Evolutionary conservation across 495 filamentous ascomycete species (phyloP), one percentile per base, ranked within the genome.

Genomic region (Neurospora cerealis): DNA sequence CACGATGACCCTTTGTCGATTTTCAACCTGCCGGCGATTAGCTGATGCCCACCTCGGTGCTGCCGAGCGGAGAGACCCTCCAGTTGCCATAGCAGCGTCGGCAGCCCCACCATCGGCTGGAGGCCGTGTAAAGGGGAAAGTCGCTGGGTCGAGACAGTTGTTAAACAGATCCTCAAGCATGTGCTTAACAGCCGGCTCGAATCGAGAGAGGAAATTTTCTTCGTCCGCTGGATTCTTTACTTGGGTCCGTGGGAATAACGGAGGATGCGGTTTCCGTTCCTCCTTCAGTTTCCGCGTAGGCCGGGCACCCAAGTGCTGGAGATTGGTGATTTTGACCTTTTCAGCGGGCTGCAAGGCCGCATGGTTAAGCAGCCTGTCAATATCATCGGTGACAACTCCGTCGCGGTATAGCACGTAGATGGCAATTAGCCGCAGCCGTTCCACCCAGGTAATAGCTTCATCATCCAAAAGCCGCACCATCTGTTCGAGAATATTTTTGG

Each of bases 21-120:
- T 93, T 77, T 97, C 95, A 24, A 91, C 88, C 11, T 89, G 88
- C 19, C 91, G 87, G 36, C 90, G 86, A 71, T 93, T 89, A 15
- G 93, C 91, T 70, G 92, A 92, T 9, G 96, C 96, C 96, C 96
- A 99, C 11, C 94, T 96, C 8, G 96, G 96, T 76, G 97, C 97
- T 28, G 88, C 88, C 37, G 94, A 93, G 74, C 92, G 93, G 44
- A 99, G 85, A 5, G 95, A 98, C 38, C 91, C 89, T 15, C 93
- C 89, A 11, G 90, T 79, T 66, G 83, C 85, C 41, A 87, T 81
- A 48, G 83, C 78, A 38, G 86, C 83, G 69, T 87, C 87, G 62
- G 91, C 90, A 38, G 82, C 79, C 46, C 85, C 86, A 28, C 89
- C 87, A 37, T 42, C 71, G 4, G 69, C 13, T 7, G 83, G 92